Evolutionary conservation across 768 basidiomycete species (phyloP), one percentile per base, ranked within the genome.

Genomic region (Suillus plorans): DNA sequence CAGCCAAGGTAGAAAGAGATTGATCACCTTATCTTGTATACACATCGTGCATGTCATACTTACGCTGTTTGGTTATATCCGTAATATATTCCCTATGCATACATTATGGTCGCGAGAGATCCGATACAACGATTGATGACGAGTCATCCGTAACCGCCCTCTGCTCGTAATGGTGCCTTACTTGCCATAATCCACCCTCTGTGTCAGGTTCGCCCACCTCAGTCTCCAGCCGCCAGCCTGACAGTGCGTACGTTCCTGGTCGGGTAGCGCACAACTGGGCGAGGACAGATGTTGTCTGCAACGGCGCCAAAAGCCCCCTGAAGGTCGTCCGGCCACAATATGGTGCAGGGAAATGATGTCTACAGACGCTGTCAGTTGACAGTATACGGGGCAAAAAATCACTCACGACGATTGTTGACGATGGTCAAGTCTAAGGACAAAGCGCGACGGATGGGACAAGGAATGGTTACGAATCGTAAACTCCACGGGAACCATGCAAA

Each of bases 391-490:
- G 60, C 16, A 58, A 42, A 65, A 63, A 56, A 65, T 22, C 34
- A 69, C 69, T 62, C 64, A 67, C 69, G 60, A 68, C 47, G 62
- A 60, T 28, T 28, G 25, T 28, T 59, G 66, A 63, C 74, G 69
- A 13, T 73, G 69, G 65, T 75, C 70, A 9, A 92, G 72, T 65
- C 77, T 84, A 16, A 94, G 75, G 45, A 83, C 78, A 69, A 85
- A 92, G 52, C 84, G 81, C n/a, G 81, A 81, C 20, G 84, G 74
- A 60, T 87, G 81, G 1, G 88, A 86, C 47, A 86, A 76, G 0
- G 95, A 97, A 67, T 87, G 82, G 71, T 96, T 97, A 36, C 85
- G 84, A 36, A 97, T 66, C 18, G 76, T 77, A 67, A 95, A 83
- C 8, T 79, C 71, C 16, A 91, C 78, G 2, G 85, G 81, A 10